phyloP scores from a whole-genome alignment of 192 early-diverging fungal species.

The Coemansia guatemalensis region DNA sequence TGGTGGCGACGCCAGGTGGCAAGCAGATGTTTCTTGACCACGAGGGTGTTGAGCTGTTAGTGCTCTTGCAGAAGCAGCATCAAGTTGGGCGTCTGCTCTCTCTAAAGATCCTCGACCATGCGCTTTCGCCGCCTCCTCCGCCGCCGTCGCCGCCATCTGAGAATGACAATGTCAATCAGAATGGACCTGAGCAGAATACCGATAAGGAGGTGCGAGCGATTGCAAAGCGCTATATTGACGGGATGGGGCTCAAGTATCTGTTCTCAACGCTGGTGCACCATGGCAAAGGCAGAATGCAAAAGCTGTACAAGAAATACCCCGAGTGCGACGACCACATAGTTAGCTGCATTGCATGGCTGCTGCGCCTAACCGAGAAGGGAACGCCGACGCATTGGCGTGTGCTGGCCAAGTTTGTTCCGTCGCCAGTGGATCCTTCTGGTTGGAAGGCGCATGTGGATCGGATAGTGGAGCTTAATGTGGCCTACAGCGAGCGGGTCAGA shows the following conservation, averaged over 20 bases:
- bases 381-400: slow-evolving; percentile 69
- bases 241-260: slow-evolving; percentile 77
- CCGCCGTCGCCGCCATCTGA: background rate
- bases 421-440: slow-evolving; percentile 54
- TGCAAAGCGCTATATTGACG: slow-evolving; percentile 79
- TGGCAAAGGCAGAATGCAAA: slow-evolving; percentile 76
- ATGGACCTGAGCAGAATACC: background rate
- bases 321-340: slow-evolving; percentile 85
- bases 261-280: slow-evolving; percentile 80
- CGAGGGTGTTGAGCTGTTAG: slow-evolving; percentile 91
- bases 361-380: slow-evolving; percentile 62
- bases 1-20: slow-evolving; percentile 64
- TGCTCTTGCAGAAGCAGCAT: slow-evolving; percentile 86
- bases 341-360: slow-evolving; percentile 78
- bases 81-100: slow-evolving; percentile 74
- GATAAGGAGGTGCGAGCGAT: slow-evolving; percentile 41
- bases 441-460: slow-evolving; percentile 82
- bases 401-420: slow-evolving; percentile 73
- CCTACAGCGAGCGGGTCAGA: slow-evolving; percentile 65
- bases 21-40: slow-evolving; percentile 74
- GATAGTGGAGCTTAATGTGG: slow-evolving; percentile 71
- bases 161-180: background rate
- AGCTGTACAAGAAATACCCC: slow-evolving; percentile 73
- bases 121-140: slow-evolving; percentile 55
- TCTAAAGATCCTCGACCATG: slow-evolving; percentile 84